phyloP scores from a whole-genome alignment of 345 rosid species.

The Melaleuca alternifolia region DNA sequence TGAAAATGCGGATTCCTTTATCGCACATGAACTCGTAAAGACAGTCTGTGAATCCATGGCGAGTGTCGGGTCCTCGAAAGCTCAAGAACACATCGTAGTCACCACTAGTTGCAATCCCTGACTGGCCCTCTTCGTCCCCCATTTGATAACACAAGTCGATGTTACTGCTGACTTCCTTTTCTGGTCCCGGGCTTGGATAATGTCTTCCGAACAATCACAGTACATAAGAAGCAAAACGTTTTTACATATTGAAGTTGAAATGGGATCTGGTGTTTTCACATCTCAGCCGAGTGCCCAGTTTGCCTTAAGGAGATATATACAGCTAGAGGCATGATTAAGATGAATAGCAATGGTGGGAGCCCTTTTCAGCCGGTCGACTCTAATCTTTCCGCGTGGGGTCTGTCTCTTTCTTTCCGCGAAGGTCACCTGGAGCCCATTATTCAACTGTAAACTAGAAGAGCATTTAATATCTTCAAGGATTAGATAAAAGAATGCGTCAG shows the following conservation, averaged over 20 bases:
- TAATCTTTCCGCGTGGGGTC: too few species aligned
- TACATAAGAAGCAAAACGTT: rapidly evolving
- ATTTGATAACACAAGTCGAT: neutral
- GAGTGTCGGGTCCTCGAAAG: neutral
- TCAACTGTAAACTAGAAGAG: too few species aligned
- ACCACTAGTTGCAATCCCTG: neutral
- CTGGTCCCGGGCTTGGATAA: neutral
- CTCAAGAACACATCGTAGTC: neutral
- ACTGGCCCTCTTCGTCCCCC: neutral
- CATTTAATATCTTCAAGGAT: too few species aligned
- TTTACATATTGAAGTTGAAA: neutral
- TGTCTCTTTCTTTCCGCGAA: too few species aligned
- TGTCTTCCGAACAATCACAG: neutral
- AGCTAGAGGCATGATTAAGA: neutral
- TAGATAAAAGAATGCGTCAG: too few species aligned
- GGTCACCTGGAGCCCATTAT: too few species aligned
- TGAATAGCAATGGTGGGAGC: neutral
- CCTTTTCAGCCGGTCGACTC: too few species aligned
- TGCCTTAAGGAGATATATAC: neutral
- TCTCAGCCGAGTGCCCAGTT: neutral
- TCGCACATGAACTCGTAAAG: neutral
- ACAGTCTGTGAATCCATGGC: neutral
- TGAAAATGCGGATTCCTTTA: neutral
- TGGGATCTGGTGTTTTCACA: neutral
- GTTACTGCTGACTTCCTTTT: neutral